phyloP scores from a whole-genome alignment of 129 eudicot genomes.

The Escallonia herrerae region DNA sequence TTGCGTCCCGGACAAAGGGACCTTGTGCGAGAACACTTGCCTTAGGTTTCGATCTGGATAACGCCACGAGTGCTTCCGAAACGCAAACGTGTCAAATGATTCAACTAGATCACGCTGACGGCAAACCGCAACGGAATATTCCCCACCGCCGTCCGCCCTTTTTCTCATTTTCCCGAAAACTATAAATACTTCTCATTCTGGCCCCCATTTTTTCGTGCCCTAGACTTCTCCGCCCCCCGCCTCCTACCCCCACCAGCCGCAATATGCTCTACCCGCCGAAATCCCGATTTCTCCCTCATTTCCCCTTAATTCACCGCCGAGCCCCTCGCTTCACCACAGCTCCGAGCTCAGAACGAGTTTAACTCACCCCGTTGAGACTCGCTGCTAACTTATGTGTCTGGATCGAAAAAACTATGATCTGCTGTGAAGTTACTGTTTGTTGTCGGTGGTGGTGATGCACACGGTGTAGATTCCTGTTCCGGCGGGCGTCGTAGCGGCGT shows the following conservation, averaged over 20 bases:
- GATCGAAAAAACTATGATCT: constrained; percentile 15
- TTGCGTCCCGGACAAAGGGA: too few species aligned
- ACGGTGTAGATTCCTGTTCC: constrained; percentile 47
- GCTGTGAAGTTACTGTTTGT: not conserved
- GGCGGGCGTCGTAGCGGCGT: constrained; percentile 28
- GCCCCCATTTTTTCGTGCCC: constrained; percentile 44
- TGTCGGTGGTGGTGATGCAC: constrained; percentile 36
- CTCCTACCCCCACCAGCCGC: constrained; percentile 46
- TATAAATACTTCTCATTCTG: constrained; percentile 60
- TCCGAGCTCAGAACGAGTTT: constrained; percentile 11
- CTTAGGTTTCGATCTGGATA: not conserved
- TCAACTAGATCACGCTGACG: constrained; percentile 6
- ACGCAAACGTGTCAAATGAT: constrained; percentile 1
- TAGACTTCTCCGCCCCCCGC: constrained; percentile 26
- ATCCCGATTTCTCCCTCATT: constrained; percentile 10
- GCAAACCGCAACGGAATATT: constrained; percentile 42
- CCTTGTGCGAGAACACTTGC: too few species aligned
- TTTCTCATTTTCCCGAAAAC: constrained; percentile 75
- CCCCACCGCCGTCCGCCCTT: constrained; percentile 27
- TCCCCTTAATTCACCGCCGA: constrained; percentile 12
- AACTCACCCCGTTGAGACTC: not conserved
- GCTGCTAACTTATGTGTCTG: too few species aligned
- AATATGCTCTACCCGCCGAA: constrained; percentile 24
- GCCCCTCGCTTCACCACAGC: constrained; percentile 4
- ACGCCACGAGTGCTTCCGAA: constrained; percentile 13